A percentile compares a stretch with the other conserved stretches of the same genome.
Evolutionary conservation across 2,329 filamentous ascomycete genomes (phyloP).

Genomic region (Hansfordia pulvinata): DNA sequence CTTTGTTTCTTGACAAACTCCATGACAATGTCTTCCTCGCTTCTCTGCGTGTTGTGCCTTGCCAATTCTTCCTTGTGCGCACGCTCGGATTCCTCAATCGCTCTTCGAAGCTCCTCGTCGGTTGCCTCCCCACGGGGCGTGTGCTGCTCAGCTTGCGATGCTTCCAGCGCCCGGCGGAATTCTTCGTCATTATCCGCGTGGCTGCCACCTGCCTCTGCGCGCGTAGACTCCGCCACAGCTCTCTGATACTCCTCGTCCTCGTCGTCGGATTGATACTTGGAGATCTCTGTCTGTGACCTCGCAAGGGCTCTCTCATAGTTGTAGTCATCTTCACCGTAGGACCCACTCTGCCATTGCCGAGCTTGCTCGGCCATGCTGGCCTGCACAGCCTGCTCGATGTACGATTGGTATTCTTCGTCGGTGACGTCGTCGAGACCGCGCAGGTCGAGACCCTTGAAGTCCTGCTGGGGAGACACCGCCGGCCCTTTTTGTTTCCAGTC

Average conservation of each 20-base stretch:
- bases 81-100: slow-evolving; percentile 31
- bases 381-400: slow-evolving; percentile 42
- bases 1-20: slow-evolving; percentile 71
- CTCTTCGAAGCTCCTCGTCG: slow-evolving; percentile 30
- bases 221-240: slow-evolving; percentile 25
- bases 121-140: slow-evolving; percentile 13
- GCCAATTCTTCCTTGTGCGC: slow-evolving; percentile 28
- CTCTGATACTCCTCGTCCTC: slow-evolving; percentile 24
- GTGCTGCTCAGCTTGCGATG: slow-evolving; percentile 18
- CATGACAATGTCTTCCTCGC: slow-evolving; percentile 60
- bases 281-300: slow-evolving; percentile 11
- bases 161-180: slow-evolving; percentile 24
- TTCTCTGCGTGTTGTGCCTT: slow-evolving; percentile 26
- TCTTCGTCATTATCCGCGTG: slow-evolving; percentile 14
- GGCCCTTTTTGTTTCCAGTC: too few relatives aligned
- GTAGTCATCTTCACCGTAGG: slow-evolving; percentile 8
- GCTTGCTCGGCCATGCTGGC: slow-evolving; percentile 27
- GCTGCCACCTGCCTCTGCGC: slow-evolving; percentile 6
- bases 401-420: slow-evolving; percentile 42
- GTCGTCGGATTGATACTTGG: slow-evolving; percentile 9
- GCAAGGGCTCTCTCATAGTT: slow-evolving; percentile 9
- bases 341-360: slow-evolving; percentile 9
- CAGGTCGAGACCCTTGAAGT: too few relatives aligned
- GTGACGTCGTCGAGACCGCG: slow-evolving; percentile 29
- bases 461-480: too few relatives aligned